Conservation (phyloP, 2,329 filamentous ascomycete species). For the Monosporascus sp. region DNA sequence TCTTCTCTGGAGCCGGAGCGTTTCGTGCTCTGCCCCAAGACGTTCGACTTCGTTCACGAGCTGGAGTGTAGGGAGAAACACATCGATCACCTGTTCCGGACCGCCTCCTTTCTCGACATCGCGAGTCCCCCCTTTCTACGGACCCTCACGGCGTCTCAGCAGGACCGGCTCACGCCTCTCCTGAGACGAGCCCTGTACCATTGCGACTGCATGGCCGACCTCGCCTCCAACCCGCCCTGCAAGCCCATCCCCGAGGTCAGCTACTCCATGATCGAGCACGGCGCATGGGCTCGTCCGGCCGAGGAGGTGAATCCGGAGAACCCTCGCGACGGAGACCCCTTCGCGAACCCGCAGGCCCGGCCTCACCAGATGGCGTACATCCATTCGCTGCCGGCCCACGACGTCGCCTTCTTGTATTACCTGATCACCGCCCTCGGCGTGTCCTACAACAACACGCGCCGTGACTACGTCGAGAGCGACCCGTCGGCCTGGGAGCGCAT, state of each 20-base stretch:
- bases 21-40: slow-evolving; percentile 4
- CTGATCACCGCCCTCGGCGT: slow-evolving; percentile 8
- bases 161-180: slow-evolving; percentile 4
- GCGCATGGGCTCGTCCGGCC: neutral
- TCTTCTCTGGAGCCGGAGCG: slow-evolving; percentile 13
- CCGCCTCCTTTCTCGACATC: slow-evolving; percentile 5
- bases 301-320: neutral
- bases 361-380: slow-evolving; percentile 18
- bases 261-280: slow-evolving; percentile 1
- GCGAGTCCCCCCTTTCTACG: slow-evolving; percentile 6
- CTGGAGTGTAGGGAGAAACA: slow-evolving; percentile 16
- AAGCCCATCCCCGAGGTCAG: neutral
- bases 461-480: neutral
- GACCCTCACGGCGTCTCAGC: slow-evolving; percentile 3
- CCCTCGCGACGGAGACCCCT: slow-evolving; percentile 7
- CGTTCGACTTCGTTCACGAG: slow-evolving; percentile 14
- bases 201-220: slow-evolving; percentile 22
- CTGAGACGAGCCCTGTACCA: slow-evolving; percentile 15
- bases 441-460: neutral
- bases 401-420: slow-evolving; percentile 14
- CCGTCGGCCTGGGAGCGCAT: slow-evolving; percentile 8
- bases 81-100: slow-evolving; percentile 9
- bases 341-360: slow-evolving; percentile 10
- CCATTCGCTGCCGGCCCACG: slow-evolving; percentile 10
- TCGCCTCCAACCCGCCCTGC: slow-evolving; percentile 14